Percentiles rank a stretch among this genome's conserved stretches.
Evolutionary conservation across 1,284 basidiomycete species (phyloP).

Genomic region (Fomitiporia mediterranea): DNA sequence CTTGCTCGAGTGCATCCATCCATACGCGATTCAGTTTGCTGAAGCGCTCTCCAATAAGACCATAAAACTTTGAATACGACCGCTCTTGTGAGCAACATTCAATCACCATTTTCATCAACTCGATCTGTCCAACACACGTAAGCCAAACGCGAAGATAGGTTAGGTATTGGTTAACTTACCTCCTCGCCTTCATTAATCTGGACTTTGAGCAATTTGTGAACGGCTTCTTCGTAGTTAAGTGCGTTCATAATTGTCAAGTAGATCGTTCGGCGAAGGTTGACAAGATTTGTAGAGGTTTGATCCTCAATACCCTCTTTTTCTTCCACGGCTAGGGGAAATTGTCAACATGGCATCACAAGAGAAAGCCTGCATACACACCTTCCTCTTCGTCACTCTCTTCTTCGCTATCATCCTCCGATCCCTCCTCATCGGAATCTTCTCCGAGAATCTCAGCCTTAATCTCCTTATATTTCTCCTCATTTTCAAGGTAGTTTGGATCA

Average conservation of each 20-base stretch:
- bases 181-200: constrained; percentile 90
- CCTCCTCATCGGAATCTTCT: constrained; percentile 73
- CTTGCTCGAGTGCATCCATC: constrained; percentile 85
- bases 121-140: constrained; percentile 56
- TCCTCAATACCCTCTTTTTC: constrained; percentile 91
- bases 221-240: constrained; percentile 96
- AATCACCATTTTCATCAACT: constrained; percentile 97
- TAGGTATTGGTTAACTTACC: constrained; percentile 39
- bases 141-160: background rate
- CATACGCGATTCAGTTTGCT: constrained; percentile 93
- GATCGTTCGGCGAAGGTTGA: constrained; percentile 91
- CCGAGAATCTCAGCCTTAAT: constrained; percentile 96
- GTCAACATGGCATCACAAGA: constrained; percentile 19
- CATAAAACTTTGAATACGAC: constrained; percentile 95
- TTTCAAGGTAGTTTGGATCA: constrained; percentile 84
- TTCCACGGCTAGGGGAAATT: constrained; percentile 43
- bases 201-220: constrained; percentile 95
- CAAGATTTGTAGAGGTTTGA: constrained; percentile 90
- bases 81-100: constrained; percentile 99
- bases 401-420: constrained; percentile 57
- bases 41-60: constrained; percentile 93
- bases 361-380: constrained; percentile 29
- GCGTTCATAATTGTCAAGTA: constrained; percentile 99
- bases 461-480: constrained; percentile 89
- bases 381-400: constrained; percentile 57